Percentiles rank a stretch among this genome's conserved stretches.
Conservation (phyloP, 2,329 filamentous ascomycete species). For the Chaetomium olivaceum region DNA sequence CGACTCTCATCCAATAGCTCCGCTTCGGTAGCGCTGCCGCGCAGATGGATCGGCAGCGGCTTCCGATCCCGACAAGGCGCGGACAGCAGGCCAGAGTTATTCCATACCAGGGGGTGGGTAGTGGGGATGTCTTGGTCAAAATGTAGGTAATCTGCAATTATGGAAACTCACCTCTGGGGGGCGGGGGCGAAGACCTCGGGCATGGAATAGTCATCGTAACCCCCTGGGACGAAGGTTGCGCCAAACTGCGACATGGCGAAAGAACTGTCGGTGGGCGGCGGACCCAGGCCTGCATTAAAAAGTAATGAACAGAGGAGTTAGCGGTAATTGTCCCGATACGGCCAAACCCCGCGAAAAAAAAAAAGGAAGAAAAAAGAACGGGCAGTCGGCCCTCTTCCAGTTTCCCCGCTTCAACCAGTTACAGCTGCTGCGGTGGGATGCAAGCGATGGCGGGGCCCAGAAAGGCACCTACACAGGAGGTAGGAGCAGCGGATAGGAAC, state of each 20-base stretch:
- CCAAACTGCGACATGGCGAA: conserved; percentile 51
- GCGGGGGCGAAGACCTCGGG: conserved; percentile 59
- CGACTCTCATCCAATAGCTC: conserved; percentile 26
- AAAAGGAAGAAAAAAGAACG: conserved; percentile 3
- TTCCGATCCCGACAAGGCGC: conserved; percentile 2
- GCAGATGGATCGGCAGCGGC: conserved; percentile 18
- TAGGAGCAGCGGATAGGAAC: not conserved
- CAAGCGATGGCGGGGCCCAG: conserved; percentile 17
- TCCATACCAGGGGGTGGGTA: not conserved
- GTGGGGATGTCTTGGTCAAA: not conserved
- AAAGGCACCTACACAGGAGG: too few relatives aligned
- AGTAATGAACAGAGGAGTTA: conserved; percentile 35
- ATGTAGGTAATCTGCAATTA: not conserved
- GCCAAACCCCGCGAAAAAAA: conserved; percentile 21
- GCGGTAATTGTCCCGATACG: conserved; percentile 25
- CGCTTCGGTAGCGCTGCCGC: conserved; percentile 12
- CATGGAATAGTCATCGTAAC: conserved; percentile 62
- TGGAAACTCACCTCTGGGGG: conserved; percentile 54
- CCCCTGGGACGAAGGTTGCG: conserved; percentile 61
- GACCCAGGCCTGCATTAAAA: conserved; percentile 36
- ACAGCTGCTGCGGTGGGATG: conserved; percentile 14
- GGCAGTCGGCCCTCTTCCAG: not conserved
- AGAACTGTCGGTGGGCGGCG: conserved; percentile 32
- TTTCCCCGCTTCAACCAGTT: conserved; percentile 20
- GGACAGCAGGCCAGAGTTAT: not conserved